A percentile compares a stretch with the other conserved stretches of the same genome.
phyloP scores from a whole-genome alignment of 1,284 basidiomycete genomes.

The Xerocomus minutiporus region DNA sequence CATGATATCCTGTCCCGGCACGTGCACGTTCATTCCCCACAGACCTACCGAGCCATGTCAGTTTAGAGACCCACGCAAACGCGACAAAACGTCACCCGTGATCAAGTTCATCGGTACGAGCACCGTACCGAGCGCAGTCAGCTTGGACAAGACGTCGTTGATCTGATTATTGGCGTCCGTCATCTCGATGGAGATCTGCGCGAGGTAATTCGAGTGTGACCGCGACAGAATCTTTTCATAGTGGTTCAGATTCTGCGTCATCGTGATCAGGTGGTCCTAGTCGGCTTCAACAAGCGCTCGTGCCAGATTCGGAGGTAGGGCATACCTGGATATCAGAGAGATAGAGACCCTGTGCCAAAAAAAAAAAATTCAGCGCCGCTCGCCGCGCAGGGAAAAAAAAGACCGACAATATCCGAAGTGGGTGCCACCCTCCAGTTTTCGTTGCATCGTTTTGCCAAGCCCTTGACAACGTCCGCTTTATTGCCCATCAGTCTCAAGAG shows the following conservation, averaged over 20 bases:
- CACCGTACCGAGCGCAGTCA: conserved; percentile 96
- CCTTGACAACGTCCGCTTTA: conserved; percentile 99
- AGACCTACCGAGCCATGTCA: conserved; percentile 42
- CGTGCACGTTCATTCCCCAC: conserved; percentile 91
- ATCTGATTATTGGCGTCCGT: conserved; percentile 99
- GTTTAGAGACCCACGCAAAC: too few relatives aligned
- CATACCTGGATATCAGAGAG: conserved; percentile 83
- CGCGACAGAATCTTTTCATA: conserved; percentile 99
- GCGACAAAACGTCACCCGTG: conserved; percentile 54
- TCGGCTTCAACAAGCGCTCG: not conserved
- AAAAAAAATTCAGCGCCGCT: not conserved
- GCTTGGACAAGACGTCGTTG: conserved; percentile 98
- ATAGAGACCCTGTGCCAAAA: conserved; percentile 69
- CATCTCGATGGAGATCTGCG: conserved; percentile 98
- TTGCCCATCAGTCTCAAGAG: conserved; percentile 94
- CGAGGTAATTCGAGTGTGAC: conserved; percentile 98
- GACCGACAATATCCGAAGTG: conserved; percentile 88
- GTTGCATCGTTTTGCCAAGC: conserved; percentile 95
- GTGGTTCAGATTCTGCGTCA: conserved; percentile 99
- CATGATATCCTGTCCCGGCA: conserved; percentile 72
- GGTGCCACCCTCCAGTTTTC: conserved; percentile 99
- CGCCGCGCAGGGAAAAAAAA: conserved; percentile 15
- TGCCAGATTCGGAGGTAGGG: not conserved
- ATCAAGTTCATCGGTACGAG: conserved; percentile 96
- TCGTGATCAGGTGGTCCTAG: conserved; percentile 97